Conservation (phyloP, 2,329 filamentous ascomycete genomes). For the Rhynchosporium secalis region DNA sequence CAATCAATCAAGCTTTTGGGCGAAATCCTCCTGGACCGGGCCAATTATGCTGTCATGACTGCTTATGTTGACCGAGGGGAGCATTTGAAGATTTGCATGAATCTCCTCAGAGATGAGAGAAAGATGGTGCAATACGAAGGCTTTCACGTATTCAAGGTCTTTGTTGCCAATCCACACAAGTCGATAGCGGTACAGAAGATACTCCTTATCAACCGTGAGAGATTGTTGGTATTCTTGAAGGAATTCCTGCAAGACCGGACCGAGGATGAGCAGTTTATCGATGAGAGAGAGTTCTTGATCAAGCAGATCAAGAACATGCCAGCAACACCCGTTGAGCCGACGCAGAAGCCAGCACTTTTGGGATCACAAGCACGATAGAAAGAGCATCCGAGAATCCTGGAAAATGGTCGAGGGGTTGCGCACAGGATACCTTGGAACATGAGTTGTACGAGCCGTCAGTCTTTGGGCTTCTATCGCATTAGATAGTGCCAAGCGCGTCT, state of each 20-base stretch:
- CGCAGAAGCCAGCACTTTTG: slow-evolving; percentile 40
- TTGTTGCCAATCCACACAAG: slow-evolving; percentile 98
- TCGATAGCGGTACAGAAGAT: slow-evolving; percentile 95
- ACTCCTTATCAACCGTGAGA: slow-evolving; percentile 92
- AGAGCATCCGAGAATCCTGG: background rate
- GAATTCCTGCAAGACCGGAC: slow-evolving; percentile 92
- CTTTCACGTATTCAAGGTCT: slow-evolving; percentile 99
- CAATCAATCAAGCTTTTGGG: slow-evolving; percentile 97
- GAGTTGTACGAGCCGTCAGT: background rate
- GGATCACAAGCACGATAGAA: slow-evolving; percentile 34
- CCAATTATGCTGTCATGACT: slow-evolving; percentile 98
- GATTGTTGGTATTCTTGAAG: slow-evolving; percentile 83
- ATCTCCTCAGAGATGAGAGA: slow-evolving; percentile 87
- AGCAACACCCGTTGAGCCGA: slow-evolving; percentile 51
- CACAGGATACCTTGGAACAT: background rate
- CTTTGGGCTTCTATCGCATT: background rate
- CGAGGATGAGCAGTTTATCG: slow-evolving; percentile 97
- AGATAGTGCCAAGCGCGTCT: background rate
- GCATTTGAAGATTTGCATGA: slow-evolving; percentile 98
- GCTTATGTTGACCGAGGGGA: slow-evolving; percentile 93
- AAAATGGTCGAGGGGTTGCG: background rate
- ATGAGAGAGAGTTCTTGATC: slow-evolving; percentile 95
- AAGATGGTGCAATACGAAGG: slow-evolving; percentile 99
- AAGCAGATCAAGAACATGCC: slow-evolving; percentile 82
- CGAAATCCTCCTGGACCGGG: slow-evolving; percentile 89